Conservation (phyloP, 1,284 basidiomycete genomes). For the Pseudomicrostroma phylloplanum region DNA sequence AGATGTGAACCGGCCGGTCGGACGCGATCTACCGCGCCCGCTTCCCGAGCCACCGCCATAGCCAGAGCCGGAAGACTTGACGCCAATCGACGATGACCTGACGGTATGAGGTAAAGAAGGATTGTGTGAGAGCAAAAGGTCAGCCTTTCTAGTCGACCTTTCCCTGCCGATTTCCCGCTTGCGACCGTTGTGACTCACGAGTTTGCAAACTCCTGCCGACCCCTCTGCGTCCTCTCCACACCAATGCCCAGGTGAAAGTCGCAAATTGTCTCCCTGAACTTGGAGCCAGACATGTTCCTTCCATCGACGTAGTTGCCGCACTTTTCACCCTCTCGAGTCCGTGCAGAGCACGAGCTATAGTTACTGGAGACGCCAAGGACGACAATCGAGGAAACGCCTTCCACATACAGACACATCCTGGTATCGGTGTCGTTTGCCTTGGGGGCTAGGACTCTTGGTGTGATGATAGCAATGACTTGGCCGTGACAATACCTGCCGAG, state of each 20-base stretch:
- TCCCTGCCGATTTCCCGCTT: too few species aligned
- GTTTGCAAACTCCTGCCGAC: conserved; percentile 66
- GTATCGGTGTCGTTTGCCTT: conserved; percentile 50
- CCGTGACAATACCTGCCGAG: conserved; percentile 74
- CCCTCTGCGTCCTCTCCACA: conserved; percentile 65
- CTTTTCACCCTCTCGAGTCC: conserved; percentile 64
- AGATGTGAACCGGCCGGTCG: not conserved
- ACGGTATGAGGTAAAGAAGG: too few species aligned
- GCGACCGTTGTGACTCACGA: too few species aligned
- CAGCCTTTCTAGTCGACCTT: too few species aligned
- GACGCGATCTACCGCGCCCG: not conserved
- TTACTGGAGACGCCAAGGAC: conserved; percentile 76
- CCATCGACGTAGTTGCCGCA: conserved; percentile 62
- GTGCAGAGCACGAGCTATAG: conserved; percentile 72
- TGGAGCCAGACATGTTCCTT: conserved; percentile 19
- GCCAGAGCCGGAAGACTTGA: not conserved
- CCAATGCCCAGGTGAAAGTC: conserved; percentile 80
- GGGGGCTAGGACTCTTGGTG: conserved; percentile 77
- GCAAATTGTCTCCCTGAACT: conserved; percentile 56
- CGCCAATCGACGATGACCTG: not conserved
- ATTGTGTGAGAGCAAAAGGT: too few species aligned
- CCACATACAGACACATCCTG: not conserved
- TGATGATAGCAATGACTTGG: conserved; percentile 79
- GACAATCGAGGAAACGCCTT: conserved; percentile 63
- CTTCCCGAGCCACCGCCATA: not conserved